A percentile compares a stretch with the other conserved stretches of the same genome.
phyloP scores from a whole-genome alignment of 2,329 filamentous ascomycete genomes.

The Stagonosporopsis cucurbitacearum region DNA sequence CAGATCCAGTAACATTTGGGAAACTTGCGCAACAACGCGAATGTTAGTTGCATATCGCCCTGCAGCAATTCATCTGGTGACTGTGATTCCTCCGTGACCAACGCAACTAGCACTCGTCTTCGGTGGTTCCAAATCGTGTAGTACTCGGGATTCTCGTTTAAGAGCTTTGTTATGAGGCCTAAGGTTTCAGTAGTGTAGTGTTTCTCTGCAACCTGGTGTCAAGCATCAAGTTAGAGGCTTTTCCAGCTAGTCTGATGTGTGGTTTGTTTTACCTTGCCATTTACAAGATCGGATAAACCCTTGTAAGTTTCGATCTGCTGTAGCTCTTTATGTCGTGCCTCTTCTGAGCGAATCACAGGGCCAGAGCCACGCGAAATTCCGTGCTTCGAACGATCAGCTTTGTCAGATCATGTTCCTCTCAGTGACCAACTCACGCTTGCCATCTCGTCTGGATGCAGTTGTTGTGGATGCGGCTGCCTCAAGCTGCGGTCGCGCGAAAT shows the following conservation, averaged over 20 bases:
- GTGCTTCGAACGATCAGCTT: conserved; percentile 67
- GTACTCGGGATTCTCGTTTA: conserved; percentile 83
- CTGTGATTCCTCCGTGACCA: conserved; percentile 52
- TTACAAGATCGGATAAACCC: conserved; percentile 71
- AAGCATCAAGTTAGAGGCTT: neutral
- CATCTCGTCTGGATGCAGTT: conserved; percentile 35
- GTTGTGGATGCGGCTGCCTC: conserved; percentile 21
- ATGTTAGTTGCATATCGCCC: conserved; percentile 79
- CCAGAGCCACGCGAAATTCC: conserved; percentile 71
- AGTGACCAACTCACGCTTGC: conserved; percentile 48
- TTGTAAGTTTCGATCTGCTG: conserved; percentile 79
- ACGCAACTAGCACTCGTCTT: conserved; percentile 71
- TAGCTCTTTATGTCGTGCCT: conserved; percentile 73
- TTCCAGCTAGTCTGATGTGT: neutral
- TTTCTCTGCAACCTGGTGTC: conserved; percentile 50
- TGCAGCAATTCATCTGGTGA: conserved; percentile 64
- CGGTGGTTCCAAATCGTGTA: conserved; percentile 93
- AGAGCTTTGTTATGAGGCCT: conserved; percentile 72
- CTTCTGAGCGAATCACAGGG: conserved; percentile 67
- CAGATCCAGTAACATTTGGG: conserved; percentile 99
- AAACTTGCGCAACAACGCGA: conserved; percentile 81
- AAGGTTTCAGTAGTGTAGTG: conserved; percentile 65
- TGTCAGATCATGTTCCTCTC: neutral
- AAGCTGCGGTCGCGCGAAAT: conserved; percentile 31
- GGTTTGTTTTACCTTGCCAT: conserved; percentile 61